Percentiles rank a stretch among this genome's conserved stretches.
Evolutionary conservation across 2,329 filamentous ascomycete species (phyloP).

Genomic region (Fusarium marasasianum): DNA sequence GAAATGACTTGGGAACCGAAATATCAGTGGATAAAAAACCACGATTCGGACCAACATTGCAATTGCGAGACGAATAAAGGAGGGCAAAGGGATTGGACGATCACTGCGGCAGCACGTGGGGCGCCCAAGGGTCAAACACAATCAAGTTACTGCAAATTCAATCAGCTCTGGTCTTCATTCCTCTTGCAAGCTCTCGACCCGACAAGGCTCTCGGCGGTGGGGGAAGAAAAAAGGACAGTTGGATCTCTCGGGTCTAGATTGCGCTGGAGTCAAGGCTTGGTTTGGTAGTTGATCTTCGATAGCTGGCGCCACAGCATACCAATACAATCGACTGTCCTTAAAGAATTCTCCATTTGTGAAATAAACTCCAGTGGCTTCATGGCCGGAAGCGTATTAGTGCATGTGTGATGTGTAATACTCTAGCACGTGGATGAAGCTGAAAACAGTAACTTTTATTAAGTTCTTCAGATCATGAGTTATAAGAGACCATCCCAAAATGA

Average conservation of each 20-base stretch:
- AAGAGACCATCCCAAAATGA: background rate
- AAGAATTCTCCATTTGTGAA: background rate
- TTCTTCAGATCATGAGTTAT: background rate
- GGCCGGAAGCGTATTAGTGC: background rate
- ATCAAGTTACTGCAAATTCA: rapidly evolving
- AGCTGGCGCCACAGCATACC: background rate
- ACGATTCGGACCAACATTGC: no score
- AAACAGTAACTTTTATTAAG: background rate
- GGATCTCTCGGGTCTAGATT: background rate
- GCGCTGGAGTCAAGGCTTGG: background rate
- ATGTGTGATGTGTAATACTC: background rate
- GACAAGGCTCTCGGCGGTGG: background rate
- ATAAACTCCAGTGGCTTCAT: background rate
- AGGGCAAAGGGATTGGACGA: rapidly evolving
- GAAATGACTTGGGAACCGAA: rapidly evolving
- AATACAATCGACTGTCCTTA: background rate
- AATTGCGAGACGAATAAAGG: no score
- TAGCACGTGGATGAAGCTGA: rapidly evolving
- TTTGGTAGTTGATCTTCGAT: background rate
- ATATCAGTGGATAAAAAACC: no score
- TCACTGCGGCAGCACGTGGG: background rate
- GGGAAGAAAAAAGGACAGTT: background rate
- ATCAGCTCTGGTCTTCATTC: background rate
- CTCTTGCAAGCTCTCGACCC: background rate
- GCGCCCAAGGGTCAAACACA: background rate